A percentile compares a stretch with the other conserved stretches of the same genome.
phyloP scores from a whole-genome alignment of 352 stramenopile species.

The Globisporangium parvum region DNA sequence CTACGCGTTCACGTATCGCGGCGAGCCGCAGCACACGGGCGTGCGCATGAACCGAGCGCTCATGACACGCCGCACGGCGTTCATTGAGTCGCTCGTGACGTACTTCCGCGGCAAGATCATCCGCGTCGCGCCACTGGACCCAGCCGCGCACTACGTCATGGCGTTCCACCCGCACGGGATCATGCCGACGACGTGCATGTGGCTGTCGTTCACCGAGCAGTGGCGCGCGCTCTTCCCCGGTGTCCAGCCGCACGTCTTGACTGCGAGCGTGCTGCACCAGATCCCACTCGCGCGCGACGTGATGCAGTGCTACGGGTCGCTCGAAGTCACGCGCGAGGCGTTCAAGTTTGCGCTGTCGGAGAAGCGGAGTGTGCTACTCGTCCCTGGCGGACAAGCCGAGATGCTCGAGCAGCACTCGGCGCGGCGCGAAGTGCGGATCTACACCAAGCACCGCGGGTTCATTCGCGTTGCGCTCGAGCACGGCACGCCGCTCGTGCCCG shows the following conservation, averaged over 20 bases:
- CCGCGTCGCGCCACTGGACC: conserved; percentile 43
- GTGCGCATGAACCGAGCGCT: conserved; percentile 39
- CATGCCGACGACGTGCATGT: conserved; percentile 67
- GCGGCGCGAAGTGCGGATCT: conserved; percentile 58
- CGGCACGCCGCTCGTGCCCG: conserved; percentile 58
- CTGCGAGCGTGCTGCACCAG: conserved; percentile 75
- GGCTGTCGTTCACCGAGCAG: conserved; percentile 68
- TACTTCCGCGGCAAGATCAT: conserved; percentile 74
- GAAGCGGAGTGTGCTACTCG: conserved; percentile 64
- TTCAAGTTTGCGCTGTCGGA: conserved; percentile 45
- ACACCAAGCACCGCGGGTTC: conserved; percentile 76
- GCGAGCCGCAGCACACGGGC: conserved; percentile 57
- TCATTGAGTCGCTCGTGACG: conserved; percentile 49
- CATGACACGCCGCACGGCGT: conserved; percentile 28
- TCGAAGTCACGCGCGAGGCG: conserved; percentile 63
- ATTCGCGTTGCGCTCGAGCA: conserved; percentile 75
- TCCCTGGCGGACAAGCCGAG: conserved; percentile 75
- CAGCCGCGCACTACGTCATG: conserved; percentile 61
- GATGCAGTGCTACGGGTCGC: conserved; percentile 67
- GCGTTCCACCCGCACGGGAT: conserved; percentile 80
- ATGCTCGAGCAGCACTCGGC: conserved; percentile 69
- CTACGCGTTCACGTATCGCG: conserved; percentile 64
- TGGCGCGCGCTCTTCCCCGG: conserved; percentile 65
- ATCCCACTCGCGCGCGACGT: conserved; percentile 69
- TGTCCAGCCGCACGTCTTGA: conserved; percentile 62